These are phyloP conservation scores for Haplosporangium sp. DNA, from an alignment of 371 early-diverging fungal species.

Conservation along the genomic window DNA sequence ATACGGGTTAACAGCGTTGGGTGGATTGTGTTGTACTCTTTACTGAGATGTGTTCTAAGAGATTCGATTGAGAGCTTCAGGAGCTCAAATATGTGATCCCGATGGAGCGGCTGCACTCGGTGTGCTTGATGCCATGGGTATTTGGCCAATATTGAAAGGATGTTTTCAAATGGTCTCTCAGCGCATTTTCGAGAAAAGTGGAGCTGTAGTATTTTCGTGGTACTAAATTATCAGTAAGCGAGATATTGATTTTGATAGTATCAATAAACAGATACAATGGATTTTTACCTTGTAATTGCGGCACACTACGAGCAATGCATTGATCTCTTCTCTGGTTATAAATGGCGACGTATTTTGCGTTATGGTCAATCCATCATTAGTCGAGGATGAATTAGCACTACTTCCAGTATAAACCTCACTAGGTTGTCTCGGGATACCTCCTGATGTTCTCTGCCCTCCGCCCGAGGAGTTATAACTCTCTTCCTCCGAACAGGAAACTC, in stretches of 20 bases:
- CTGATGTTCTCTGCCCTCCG: background rate
- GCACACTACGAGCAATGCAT: slow-evolving; percentile 75
- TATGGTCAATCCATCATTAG: background rate
- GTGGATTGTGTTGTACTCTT: slow-evolving; percentile 74
- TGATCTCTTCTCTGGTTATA: slow-evolving; percentile 80
- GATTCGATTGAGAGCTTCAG: slow-evolving; percentile 75
- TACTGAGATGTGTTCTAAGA: slow-evolving; percentile 67
- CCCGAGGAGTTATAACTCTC: background rate
- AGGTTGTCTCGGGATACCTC: background rate
- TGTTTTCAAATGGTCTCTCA: slow-evolving; percentile 84
- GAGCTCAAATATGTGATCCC: slow-evolving; percentile 85
- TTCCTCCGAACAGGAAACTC: background rate
- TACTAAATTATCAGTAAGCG: background rate
- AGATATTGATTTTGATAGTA: background rate
- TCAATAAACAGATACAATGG: background rate
- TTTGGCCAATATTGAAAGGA: slow-evolving; percentile 77
- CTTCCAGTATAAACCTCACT: background rate
- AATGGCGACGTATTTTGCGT: slow-evolving; percentile 64
- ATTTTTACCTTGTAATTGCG: slow-evolving; percentile 75
- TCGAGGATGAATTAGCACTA: background rate
- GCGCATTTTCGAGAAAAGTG: slow-evolving; percentile 85
- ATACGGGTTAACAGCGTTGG: slow-evolving; percentile 69
- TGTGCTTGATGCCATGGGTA: slow-evolving; percentile 81
- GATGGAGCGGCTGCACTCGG: slow-evolving; percentile 72
- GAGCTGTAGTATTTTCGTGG: slow-evolving; percentile 48